phyloP scores from a whole-genome alignment of 2,329 filamentous ascomycete genomes.

The Fusarium begoniae region DNA sequence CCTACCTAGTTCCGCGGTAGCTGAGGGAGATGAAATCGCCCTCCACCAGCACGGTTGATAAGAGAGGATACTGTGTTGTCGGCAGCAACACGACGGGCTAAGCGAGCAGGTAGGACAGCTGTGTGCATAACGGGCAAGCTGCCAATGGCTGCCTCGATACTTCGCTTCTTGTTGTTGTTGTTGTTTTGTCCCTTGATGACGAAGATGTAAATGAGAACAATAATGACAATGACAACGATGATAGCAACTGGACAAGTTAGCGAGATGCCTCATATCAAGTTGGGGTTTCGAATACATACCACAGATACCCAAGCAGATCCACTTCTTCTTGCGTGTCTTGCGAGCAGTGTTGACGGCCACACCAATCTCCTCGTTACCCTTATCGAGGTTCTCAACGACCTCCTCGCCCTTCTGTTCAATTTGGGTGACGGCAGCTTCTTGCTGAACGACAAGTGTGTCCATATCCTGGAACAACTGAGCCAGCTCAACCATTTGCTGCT shows the following conservation, averaged over 20 bases:
- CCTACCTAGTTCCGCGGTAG: conserved; percentile 29
- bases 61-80: conserved; percentile 9
- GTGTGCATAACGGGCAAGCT: conserved; percentile 38
- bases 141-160: conserved; percentile 36
- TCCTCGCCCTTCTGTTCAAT: conserved; percentile 91
- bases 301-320: conserved; percentile 86
- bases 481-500: conserved; percentile 87
- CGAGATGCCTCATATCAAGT: neutral
- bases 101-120: conserved; percentile 26
- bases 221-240: conserved; percentile 61
- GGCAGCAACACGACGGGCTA: conserved; percentile 22
- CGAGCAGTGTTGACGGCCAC: conserved; percentile 84
- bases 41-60: conserved; percentile 26
- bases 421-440: conserved; percentile 80
- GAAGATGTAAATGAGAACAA: conserved; percentile 60
- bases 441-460: conserved; percentile 84
- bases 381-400: conserved; percentile 82
- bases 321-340: conserved; percentile 91
- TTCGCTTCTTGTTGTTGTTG: conserved; percentile 46
- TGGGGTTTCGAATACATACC: conserved; percentile 53
- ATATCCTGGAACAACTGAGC: conserved; percentile 90
- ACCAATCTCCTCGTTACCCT: conserved; percentile 85
- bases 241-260: conserved; percentile 58
- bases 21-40: conserved; percentile 40
- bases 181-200: conserved; percentile 48